A percentile compares a stretch with the other conserved stretches of the same genome.
phyloP scores from a whole-genome alignment of 495 filamentous ascomycete genomes.

The Daldinia caldariorum region DNA sequence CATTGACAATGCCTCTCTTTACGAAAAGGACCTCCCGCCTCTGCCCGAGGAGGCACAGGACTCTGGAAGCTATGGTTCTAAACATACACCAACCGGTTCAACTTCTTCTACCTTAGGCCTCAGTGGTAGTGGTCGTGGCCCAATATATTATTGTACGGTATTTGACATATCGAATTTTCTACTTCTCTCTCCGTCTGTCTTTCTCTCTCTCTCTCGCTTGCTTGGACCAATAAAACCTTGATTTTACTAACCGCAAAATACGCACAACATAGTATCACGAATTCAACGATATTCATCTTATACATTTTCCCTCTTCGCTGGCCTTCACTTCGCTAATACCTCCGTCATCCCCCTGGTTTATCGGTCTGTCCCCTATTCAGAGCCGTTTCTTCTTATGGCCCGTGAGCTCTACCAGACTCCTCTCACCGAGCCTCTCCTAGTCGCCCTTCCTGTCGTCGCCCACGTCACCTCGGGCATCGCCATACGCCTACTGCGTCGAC shows the following conservation, averaged over 20 bases:
- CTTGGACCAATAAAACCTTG: slow-evolving; percentile 19
- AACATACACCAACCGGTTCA: slow-evolving; percentile 17
- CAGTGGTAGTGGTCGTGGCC: slow-evolving; percentile 61
- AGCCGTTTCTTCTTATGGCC: slow-evolving; percentile 74
- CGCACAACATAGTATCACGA: slow-evolving; percentile 78
- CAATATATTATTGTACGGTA: slow-evolving; percentile 71
- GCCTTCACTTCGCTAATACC: slow-evolving; percentile 82
- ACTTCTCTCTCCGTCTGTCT: neutral
- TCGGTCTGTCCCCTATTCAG: slow-evolving; percentile 61
- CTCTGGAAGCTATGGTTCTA: slow-evolving; percentile 42
- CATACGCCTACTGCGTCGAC: slow-evolving; percentile 76
- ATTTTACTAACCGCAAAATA: slow-evolving; percentile 14
- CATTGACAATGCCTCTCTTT: slow-evolving; percentile 68
- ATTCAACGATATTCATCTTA: slow-evolving; percentile 90
- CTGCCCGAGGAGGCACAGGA: slow-evolving; percentile 48
- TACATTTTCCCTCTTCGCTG: slow-evolving; percentile 79
- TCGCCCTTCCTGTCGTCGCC: slow-evolving; percentile 65
- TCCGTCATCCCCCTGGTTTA: slow-evolving; percentile 74
- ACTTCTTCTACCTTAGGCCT: slow-evolving; percentile 61
- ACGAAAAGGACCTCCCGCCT: slow-evolving; percentile 67
- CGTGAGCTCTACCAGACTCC: slow-evolving; percentile 83
- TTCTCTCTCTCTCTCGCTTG: slow-evolving; percentile 1
- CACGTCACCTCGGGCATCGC: slow-evolving; percentile 74
- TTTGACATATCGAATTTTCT: neutral
- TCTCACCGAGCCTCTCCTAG: slow-evolving; percentile 69